phyloP scores from a whole-genome alignment of 2,329 filamentous ascomycete species.

The Colletotrichum sp. region DNA sequence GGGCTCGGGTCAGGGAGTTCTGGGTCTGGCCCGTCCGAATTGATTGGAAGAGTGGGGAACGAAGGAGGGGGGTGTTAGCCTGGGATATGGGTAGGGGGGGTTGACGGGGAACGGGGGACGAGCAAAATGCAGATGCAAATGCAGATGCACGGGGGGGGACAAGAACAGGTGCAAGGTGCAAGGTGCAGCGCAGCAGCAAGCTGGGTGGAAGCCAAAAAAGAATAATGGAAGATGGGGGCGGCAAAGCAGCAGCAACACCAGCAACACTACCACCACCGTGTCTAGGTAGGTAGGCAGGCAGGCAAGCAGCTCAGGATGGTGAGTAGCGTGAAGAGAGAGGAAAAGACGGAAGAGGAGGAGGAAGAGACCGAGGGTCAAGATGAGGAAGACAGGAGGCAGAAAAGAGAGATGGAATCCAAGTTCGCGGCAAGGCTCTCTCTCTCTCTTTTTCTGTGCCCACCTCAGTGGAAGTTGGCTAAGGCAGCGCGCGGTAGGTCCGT shows the following conservation, averaged over 20 bases:
- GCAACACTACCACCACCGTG: neutral
- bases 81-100: neutral
- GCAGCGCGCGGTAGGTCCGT: neutral
- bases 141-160: neutral
- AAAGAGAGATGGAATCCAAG: neutral
- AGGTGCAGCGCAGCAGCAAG: neutral
- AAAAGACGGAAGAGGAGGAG: neutral
- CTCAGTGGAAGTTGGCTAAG: neutral
- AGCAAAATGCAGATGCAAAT: slow-evolving; percentile 6
- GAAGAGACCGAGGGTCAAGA: neutral
- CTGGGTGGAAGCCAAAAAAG: neutral
- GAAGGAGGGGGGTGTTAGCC: neutral
- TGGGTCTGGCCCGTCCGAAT: slow-evolving; percentile 19
- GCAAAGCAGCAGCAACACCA: neutral
- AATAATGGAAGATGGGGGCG: neutral
- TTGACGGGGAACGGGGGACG: slow-evolving; percentile 12
- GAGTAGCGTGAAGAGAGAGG: neutral
- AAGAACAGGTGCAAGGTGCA: neutral
- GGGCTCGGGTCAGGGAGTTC: slow-evolving; percentile 15
- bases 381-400: neutral
- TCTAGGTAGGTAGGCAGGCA: neutral
- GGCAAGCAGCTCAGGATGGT: neutral
- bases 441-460: neutral
- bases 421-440: neutral
- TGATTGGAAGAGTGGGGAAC: slow-evolving; percentile 20